A percentile compares a stretch with the other conserved stretches of the same genome.
phyloP scores from a whole-genome alignment of 352 stramenopile genomes.

The Blastocystis sp. region DNA sequence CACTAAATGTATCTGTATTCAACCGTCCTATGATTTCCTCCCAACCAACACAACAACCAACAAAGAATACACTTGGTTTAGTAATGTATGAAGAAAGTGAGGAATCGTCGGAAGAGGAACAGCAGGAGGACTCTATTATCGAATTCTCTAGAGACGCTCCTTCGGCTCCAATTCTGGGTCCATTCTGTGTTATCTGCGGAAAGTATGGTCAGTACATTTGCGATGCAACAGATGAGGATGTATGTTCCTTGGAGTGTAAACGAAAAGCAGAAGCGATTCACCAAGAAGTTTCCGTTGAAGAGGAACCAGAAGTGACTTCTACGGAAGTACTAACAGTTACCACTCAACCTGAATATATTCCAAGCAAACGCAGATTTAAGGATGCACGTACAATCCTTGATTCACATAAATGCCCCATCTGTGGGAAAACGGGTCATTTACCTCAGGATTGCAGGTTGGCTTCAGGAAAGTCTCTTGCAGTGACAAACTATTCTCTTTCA shows the following conservation, averaged over 20 bases:
- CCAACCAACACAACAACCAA: neutral
- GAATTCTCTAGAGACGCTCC: slow-evolving; percentile 42
- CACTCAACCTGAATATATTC: neutral
- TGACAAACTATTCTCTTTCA: neutral
- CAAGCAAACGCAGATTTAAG: slow-evolving; percentile 4
- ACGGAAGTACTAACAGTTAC: neutral
- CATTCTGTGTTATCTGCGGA: slow-evolving; percentile 73
- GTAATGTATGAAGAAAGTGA: neutral
- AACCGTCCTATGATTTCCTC: neutral
- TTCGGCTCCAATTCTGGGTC: slow-evolving; percentile 7
- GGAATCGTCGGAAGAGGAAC: neutral
- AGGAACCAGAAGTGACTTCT: neutral
- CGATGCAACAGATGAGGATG: slow-evolving; percentile 79
- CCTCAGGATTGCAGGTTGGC: slow-evolving; percentile 41
- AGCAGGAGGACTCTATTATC: slow-evolving; percentile 1
- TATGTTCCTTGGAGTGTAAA: slow-evolving; percentile 78
- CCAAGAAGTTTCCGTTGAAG: neutral
- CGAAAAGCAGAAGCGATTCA: neutral
- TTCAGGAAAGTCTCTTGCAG: neutral
- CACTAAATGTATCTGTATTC: slow-evolving; percentile 17
- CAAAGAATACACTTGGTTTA: neutral
- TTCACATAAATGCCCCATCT: slow-evolving; percentile 28
- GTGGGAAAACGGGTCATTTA: slow-evolving; percentile 41
- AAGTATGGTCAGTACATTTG: slow-evolving; percentile 79
- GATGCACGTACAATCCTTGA: neutral